Evolutionary conservation across 148 eudicot genomes (phyloP).

Genomic region (Rheum nobile): DNA sequence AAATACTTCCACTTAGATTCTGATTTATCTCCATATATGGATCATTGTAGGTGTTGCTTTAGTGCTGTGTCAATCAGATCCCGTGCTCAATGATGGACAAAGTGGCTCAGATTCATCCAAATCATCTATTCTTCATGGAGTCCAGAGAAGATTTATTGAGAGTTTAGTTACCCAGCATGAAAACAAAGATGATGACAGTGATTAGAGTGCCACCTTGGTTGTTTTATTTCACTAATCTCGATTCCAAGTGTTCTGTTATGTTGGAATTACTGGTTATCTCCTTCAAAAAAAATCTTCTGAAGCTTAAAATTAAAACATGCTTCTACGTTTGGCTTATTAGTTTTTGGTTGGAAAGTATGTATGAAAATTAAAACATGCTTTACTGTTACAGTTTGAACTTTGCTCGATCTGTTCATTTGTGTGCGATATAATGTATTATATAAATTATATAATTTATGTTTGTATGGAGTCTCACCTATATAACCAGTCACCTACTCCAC

Average conservation of each 20-base stretch:
- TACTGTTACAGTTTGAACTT: no score
- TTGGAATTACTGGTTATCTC: no score
- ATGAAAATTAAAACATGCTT: no score
- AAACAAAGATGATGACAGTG: conserved; percentile 57
- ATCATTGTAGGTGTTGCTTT: conserved; percentile 56
- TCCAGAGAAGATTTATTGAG: conserved; percentile 59
- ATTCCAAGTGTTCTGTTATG: not conserved
- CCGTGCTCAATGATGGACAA: conserved; percentile 78
- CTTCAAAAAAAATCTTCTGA: no score
- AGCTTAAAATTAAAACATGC: no score
- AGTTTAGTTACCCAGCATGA: conserved; percentile 59
- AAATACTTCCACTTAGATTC: not conserved
- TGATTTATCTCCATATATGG: not conserved
- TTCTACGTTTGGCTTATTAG: no score
- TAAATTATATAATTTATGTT: no score
- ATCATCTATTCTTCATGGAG: conserved; percentile 53
- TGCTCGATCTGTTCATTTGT: no score
- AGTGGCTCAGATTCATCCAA: conserved; percentile 50
- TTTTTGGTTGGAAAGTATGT: no score
- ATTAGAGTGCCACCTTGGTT: conserved; percentile 23
- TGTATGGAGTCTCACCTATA: no score
- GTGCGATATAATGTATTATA: no score
- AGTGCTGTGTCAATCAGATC: conserved; percentile 83
- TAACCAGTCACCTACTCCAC: no score
- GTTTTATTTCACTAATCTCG: not conserved